Conservation (phyloP, 805 yeast species). For the Monosporozyma aquatica region DNA sequence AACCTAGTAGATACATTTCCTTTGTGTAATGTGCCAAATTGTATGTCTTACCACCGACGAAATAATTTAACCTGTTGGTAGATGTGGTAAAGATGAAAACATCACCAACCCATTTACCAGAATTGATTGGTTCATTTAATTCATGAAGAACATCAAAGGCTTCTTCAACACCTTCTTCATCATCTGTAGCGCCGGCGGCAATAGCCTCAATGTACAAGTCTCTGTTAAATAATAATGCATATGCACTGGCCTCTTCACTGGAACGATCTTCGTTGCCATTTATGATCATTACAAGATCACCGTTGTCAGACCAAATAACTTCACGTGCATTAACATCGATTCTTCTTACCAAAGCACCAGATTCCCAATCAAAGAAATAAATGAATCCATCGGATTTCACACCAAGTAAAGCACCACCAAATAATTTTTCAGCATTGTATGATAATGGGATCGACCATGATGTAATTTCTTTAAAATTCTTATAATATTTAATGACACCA, state of each 20-base stretch:
- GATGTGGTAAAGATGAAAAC: constrained; percentile 86
- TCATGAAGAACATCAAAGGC: constrained; percentile 81
- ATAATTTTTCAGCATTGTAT: constrained; percentile 69
- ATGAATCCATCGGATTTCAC: constrained; percentile 77
- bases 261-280: constrained; percentile 39
- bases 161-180: constrained; percentile 83
- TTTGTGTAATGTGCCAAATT: constrained; percentile 90
- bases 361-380: constrained; percentile 90
- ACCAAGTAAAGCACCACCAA: constrained; percentile 83
- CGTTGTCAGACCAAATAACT: constrained; percentile 88
- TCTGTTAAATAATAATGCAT: constrained; percentile 65
- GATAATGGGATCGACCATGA: constrained; percentile 54
- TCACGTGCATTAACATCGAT: constrained; percentile 78
- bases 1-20: constrained; percentile 78
- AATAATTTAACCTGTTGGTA: constrained; percentile 81
- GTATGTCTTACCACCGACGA: constrained; percentile 89
- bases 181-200: constrained; percentile 47
- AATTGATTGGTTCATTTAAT: constrained; percentile 66
- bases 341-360: constrained; percentile 74
- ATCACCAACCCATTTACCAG: constrained; percentile 96
- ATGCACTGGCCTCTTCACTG: constrained; percentile 43
- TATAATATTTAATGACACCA: constrained; percentile 58
- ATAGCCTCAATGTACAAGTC: constrained; percentile 57
- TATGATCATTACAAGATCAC: constrained; percentile 74
- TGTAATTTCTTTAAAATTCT: constrained; percentile 75